Evolutionary conservation across 768 basidiomycete species (phyloP).

Genomic region (Pleurotus citrinopileatus): DNA sequence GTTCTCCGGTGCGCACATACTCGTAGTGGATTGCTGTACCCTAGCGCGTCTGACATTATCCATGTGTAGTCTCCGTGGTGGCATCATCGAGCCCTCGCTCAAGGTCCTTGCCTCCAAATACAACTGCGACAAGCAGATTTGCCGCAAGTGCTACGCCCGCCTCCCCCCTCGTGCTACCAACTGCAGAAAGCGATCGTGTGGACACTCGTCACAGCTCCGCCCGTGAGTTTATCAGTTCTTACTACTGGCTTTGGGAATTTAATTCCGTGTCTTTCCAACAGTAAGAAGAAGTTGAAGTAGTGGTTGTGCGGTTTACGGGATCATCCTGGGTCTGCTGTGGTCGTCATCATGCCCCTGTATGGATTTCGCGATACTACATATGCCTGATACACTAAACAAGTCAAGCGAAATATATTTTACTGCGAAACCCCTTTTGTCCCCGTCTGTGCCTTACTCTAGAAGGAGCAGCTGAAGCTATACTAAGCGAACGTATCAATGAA

Average conservation of each 20-base stretch:
- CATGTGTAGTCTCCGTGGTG: conserved; percentile 78
- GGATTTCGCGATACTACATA: conserved; percentile 5
- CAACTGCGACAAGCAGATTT: conserved; percentile 99
- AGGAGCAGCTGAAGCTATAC: no score
- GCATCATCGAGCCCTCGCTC: conserved; percentile 98
- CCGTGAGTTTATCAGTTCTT: conserved; percentile 61
- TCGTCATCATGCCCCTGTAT: conserved; percentile 13
- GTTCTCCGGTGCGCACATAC: conserved; percentile 77
- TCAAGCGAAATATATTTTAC: background rate
- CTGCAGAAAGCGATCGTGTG: conserved; percentile 94
- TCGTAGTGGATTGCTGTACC: background rate
- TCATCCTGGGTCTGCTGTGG: background rate
- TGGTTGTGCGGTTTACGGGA: conserved; percentile 17
- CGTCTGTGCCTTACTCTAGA: no score
- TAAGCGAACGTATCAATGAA: no score
- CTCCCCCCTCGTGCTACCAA: conserved; percentile 99
- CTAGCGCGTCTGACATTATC: background rate
- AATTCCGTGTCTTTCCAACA: conserved; percentile 24
- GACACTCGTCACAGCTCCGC: conserved; percentile 88
- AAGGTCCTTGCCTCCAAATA: conserved; percentile 97
- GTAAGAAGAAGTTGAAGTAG: conserved; percentile 97
- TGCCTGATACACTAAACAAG: conserved; percentile 5
- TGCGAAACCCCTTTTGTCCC: background rate
- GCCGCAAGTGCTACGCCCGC: conserved; percentile 99
- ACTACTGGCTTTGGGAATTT: background rate